Base-by-base conservation (phyloP, 495 filamentous ascomycete species). In the Daldinia bambusicola region DNA sequence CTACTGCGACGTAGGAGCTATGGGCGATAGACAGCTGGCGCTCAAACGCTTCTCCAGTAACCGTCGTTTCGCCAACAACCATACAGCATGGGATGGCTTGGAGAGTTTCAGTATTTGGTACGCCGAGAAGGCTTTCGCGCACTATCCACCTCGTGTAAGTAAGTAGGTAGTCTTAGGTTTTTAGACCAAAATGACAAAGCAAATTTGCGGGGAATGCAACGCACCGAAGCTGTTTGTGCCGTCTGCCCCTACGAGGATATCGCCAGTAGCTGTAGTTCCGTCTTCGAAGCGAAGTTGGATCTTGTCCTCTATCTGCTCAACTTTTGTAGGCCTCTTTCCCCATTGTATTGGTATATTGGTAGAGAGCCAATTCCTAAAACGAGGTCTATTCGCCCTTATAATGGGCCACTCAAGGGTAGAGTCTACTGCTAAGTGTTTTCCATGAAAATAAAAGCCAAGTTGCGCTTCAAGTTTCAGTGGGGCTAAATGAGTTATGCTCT, bases 231-330 rank as follows among this genome's bases (percentile, higher is more conserved):
- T 81, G 14, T 74, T 74, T 0, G 80, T 74, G 13, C 85, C 85
- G 69, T 88, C 86, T 0, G 84, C 81, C 4, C 84, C 86, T 8
- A 88, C 75, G 3, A 87, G 61, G 0, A 84, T 67, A 30, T 75
- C 71, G 0, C 80, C 81, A 8, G 69, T 86, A 1, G 84, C 80
- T 2, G 87, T 87, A 16, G 85, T 84, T 55, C 88, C 88, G 75
- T 93, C 92, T 37, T 88, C 88, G 84, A 93, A 94, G 76, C 88
- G 88, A 43, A 86, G 87, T 45, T 84, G 87, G 36, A 92, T 80
- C 74, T 87, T 84, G 52, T 80, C 86, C 26, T 56, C 80, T 12
- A 55, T 67, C 40, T 79, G 71, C 60, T 78, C 76, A 9, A 81
- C 65, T 18, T 45, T 31, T 7, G 55, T 26, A 10, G 74, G 69